Evolutionary conservation across 371 early-diverging fungal species (phyloP).

Genomic region (Dichotomocladium elegans): DNA sequence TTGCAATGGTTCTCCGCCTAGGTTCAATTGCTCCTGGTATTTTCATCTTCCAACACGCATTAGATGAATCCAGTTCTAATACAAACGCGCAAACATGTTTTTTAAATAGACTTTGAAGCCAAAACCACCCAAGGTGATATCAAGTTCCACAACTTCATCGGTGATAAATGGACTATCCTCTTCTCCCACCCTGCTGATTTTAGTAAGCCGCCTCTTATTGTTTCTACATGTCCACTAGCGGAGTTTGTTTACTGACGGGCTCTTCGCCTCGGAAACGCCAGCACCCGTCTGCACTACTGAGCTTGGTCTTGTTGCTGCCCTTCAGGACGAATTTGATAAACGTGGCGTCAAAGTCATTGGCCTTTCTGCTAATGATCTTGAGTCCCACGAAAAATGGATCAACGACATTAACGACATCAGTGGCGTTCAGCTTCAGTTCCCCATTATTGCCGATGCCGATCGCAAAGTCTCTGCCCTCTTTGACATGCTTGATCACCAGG

Average conservation of each 20-base stretch:
- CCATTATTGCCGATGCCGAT: constrained; percentile 90
- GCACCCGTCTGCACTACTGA: constrained; percentile 96
- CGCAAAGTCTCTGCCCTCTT: constrained; percentile 83
- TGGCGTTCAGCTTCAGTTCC: constrained; percentile 76
- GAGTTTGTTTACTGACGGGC: not conserved
- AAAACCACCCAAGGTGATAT: constrained; percentile 84
- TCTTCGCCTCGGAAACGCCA: no score
- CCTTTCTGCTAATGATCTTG: constrained; percentile 83
- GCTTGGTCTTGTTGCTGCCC: constrained; percentile 85
- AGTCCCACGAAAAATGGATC: constrained; percentile 84
- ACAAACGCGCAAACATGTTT: not conserved
- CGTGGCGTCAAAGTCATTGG: constrained; percentile 91
- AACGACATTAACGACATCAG: constrained; percentile 86
- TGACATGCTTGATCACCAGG: constrained; percentile 88
- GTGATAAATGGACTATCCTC: constrained; percentile 85
- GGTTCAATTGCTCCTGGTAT: constrained; percentile 61
- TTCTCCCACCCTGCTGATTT: constrained; percentile 97
- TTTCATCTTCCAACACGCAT: no score
- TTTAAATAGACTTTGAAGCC: constrained; percentile 67
- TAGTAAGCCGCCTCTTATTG: constrained; percentile 43
- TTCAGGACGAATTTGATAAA: constrained; percentile 69
- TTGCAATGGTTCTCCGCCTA: constrained; percentile 63
- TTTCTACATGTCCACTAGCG: not conserved
- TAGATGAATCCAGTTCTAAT: not conserved
- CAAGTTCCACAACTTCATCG: constrained; percentile 87